Conservation (phyloP, 805 yeast genomes). For the Candida oleophila region DNA sequence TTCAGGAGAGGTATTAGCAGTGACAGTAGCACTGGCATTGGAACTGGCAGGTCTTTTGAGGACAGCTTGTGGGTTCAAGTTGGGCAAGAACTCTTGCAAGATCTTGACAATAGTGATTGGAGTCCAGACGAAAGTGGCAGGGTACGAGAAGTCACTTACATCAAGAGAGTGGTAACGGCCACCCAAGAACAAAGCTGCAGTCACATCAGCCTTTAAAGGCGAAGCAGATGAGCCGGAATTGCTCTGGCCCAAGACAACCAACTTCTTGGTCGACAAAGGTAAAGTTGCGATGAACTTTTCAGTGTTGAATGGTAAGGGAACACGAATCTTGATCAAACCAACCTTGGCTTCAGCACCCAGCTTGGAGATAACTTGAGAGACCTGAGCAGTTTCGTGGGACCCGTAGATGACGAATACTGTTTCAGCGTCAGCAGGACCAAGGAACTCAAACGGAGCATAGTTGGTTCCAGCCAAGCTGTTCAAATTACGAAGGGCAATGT, state of each 20-base stretch:
- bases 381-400: conserved; percentile 58
- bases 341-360: conserved; percentile 36
- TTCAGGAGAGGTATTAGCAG: conserved; percentile 42
- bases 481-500: conserved; percentile 47
- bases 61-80: conserved; percentile 26
- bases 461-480: conserved; percentile 54
- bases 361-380: conserved; percentile 43
- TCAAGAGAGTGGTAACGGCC: conserved; percentile 36
- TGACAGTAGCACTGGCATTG: conserved; percentile 16
- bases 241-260: conserved; percentile 67
- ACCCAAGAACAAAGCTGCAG: conserved; percentile 63
- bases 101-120: conserved; percentile 51
- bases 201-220: conserved; percentile 65
- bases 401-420: conserved; percentile 85
- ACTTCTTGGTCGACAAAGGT: conserved; percentile 55
- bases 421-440: conserved; percentile 60
- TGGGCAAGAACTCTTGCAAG: conserved; percentile 40
- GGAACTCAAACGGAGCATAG: conserved; percentile 66
- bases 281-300: conserved; percentile 56
- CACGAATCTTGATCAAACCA: conserved; percentile 70
- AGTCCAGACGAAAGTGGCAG: conserved; percentile 56
- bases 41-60: conserved; percentile 16
- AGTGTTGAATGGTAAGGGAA: conserved; percentile 77
- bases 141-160: conserved; percentile 53
- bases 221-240: conserved; percentile 32